These are phyloP conservation scores for Plasmodium relictum DNA, from an alignment of 169 alveolate species.

Conservation along the genomic window DNA sequence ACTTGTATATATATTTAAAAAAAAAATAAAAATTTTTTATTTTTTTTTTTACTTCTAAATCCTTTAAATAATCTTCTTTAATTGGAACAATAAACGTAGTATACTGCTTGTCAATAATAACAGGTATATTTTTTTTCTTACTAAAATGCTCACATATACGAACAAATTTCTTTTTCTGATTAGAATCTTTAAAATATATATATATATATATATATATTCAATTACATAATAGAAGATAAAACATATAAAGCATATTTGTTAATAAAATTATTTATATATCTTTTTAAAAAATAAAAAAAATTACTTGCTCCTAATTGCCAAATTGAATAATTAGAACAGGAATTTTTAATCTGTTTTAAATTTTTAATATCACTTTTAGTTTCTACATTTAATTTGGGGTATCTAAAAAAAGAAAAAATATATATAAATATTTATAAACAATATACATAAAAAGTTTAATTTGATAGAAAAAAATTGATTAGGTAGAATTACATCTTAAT, in stretches of 20 bases:
- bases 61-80: slow-evolving; percentile 51
- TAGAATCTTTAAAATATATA: slow-evolving; percentile 3
- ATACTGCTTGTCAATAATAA: slow-evolving; percentile 18
- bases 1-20: neutral
- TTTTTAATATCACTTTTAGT: slow-evolving; percentile 59
- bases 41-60: slow-evolving; percentile 26
- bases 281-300: neutral
- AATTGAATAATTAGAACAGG: slow-evolving; percentile 32
- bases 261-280: neutral
- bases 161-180: slow-evolving; percentile 37
- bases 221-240: neutral
- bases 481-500: slow-evolving; percentile 15
- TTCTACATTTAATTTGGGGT: slow-evolving; percentile 55
- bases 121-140: slow-evolving; percentile 58
- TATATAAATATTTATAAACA: neutral
- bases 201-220: neutral
- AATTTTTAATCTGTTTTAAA: slow-evolving; percentile 19
- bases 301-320: slow-evolving; percentile 63
- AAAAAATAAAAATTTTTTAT: neutral
- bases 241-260: neutral
- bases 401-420: slow-evolving; percentile 3
- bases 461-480: neutral
- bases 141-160: slow-evolving; percentile 63
- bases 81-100: slow-evolving; percentile 44
- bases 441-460: neutral